A percentile compares a stretch with the other conserved stretches of the same genome.
Conservation (phyloP, 768 basidiomycete species). For the Suillus bovinus region DNA sequence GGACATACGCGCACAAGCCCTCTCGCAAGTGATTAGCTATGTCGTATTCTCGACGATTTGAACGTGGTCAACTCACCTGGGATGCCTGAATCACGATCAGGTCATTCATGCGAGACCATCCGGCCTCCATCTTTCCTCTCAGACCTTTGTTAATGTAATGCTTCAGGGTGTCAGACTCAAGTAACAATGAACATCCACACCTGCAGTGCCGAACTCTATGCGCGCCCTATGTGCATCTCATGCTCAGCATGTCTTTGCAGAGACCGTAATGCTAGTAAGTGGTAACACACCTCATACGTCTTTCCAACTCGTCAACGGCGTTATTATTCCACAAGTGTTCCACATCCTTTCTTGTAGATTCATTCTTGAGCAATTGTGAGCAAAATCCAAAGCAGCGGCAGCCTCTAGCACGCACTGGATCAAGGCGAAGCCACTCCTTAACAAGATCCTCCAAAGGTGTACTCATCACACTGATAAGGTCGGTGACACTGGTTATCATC, state of each 20-base stretch:
- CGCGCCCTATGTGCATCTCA: constrained; percentile 45
- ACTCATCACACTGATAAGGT: constrained; percentile 11
- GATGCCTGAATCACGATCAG: constrained; percentile 80
- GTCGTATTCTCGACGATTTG: too few relatives aligned
- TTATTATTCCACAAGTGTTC: constrained; percentile 32
- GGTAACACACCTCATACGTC: constrained; percentile 39
- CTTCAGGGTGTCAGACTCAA: background rate
- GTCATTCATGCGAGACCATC: constrained; percentile 92
- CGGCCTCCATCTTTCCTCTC: constrained; percentile 83
- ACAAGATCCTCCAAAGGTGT: constrained; percentile 42
- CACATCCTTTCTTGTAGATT: constrained; percentile 39
- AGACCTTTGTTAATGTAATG: constrained; percentile 47
- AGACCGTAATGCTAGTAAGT: background rate
- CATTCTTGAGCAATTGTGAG: constrained; percentile 31
- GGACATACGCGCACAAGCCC: constrained; percentile 78
- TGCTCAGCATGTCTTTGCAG: background rate
- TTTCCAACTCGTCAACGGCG: constrained; percentile 37
- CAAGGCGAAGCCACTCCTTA: constrained; percentile 51
- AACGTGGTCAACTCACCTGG: constrained; percentile 47
- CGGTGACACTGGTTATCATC: background rate
- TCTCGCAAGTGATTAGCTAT: constrained; percentile 26
- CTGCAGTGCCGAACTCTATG: constrained; percentile 88
- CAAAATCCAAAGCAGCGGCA: background rate
- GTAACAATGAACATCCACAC: constrained; percentile 35
- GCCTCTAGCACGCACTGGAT: constrained; percentile 36